Percentiles rank a stretch among this genome's conserved stretches.
These are phyloP conservation scores for Fusarium phyllophilum DNA, from an alignment of 2,329 filamentous ascomycete genomes.

Conservation along the genomic window DNA sequence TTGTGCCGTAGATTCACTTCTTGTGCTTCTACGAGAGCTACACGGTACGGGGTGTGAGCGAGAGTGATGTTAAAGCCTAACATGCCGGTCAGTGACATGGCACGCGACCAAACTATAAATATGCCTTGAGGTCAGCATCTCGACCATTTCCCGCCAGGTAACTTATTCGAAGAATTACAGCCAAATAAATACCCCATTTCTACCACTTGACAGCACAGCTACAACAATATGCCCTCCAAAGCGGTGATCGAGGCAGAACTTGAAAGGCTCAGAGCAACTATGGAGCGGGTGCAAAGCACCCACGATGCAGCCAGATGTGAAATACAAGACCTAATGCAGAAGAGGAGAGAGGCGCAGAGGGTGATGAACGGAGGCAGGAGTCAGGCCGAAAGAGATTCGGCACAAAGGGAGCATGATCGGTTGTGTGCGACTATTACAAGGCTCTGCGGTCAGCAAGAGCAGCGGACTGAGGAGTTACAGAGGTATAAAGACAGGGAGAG, in stretches of 20 bases:
- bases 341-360: neutral
- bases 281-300: neutral
- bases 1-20: neutral
- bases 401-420: neutral
- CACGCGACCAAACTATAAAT: neutral
- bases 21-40: rapidly evolving
- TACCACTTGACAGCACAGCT: rapidly evolving
- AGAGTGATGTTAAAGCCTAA: rapidly evolving
- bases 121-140: rapidly evolving
- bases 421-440: rapidly evolving
- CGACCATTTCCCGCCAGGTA: rapidly evolving
- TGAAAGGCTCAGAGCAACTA: rapidly evolving
- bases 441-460: neutral
- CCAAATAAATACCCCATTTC: rapidly evolving
- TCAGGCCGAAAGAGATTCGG: rapidly evolving
- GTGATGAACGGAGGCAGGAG: rapidly evolving
- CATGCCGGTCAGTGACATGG: rapidly evolving
- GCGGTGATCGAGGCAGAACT: rapidly evolving
- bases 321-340: neutral
- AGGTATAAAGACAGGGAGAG: neutral
- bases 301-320: neutral
- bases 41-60: rapidly evolving
- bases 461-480: rapidly evolving
- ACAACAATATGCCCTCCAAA: neutral
- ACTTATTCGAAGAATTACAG: neutral